Evolutionary conservation across 345 rosid species (phyloP), one percentile per base, ranked within the genome.

Genomic region (Hypericum androsaemum): DNA sequence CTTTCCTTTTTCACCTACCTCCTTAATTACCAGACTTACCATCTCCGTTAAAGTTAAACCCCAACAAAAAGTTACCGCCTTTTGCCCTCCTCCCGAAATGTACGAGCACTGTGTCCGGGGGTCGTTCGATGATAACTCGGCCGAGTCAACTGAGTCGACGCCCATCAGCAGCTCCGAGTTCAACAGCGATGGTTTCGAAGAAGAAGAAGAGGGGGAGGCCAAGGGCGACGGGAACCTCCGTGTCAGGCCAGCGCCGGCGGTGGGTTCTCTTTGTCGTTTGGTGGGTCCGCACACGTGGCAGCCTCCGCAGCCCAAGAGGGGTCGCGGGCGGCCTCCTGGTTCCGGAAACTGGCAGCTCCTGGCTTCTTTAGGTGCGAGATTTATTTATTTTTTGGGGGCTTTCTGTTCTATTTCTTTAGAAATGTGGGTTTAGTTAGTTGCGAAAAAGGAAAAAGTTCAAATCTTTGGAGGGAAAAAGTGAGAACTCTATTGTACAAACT

Each of bases 301-400:
- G 32, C 32, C 32, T 22, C 32, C 32, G 52, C 57, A 67, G 46
- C 42, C 75, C 2, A 80, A 74, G 53, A 69, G 70, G 47, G 77
- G 80, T 48, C 69, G 83, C 47, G 87, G 88, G 12, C 47, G 77
- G 61, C 75, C 80, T 63, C 46, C 69, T 57, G 82, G 86, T 37
- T 66, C 80, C 51, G 73, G 80, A 14, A 81, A 74, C 58, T 75
- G 72, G 82, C 84, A 72, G 71, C 76, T 81, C 45, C 74, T 77
- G 54, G 69, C 88, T 67, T 77, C 84, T 57, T 28, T 77, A 59
- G 88, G 94, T 81, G n/a, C n/a, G 60, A 49, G 52, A 58, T 64
- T 36, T 12, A n/a, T n/a, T n/a, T n/a, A n/a, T n/a, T n/a, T n/a
- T n/a, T n/a, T n/a, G n/a, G n/a, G n/a, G n/a, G n/a, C n/a, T n/a